These are phyloP conservation scores for Pseudogymnoascus sp. DNA, from an alignment of 2,329 filamentous ascomycete genomes.

Conservation along the genomic window DNA sequence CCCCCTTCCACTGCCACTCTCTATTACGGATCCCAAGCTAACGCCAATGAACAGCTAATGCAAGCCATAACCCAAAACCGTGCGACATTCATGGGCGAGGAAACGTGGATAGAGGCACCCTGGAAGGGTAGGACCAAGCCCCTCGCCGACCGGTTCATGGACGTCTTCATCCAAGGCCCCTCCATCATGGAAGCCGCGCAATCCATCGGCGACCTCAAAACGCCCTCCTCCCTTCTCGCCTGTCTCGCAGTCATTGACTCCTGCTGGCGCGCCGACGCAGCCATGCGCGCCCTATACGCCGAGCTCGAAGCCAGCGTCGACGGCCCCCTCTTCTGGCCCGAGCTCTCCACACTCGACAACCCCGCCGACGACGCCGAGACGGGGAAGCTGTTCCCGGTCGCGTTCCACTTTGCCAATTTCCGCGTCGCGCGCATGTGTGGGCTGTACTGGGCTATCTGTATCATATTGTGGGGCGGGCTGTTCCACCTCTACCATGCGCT, in stretches of 20 bases:
- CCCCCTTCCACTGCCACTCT: neutral
- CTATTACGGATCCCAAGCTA: neutral
- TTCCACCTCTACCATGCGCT: constrained; percentile 25
- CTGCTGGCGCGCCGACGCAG: constrained; percentile 25
- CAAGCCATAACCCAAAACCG: constrained; percentile 20
- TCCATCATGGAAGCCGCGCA: constrained; percentile 19
- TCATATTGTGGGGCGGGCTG: constrained; percentile 29
- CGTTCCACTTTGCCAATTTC: constrained; percentile 25
- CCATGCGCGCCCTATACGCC: constrained; percentile 22
- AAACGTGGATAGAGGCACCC: constrained; percentile 26
- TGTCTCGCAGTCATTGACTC: constrained; percentile 18
- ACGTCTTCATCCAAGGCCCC: constrained; percentile 24
- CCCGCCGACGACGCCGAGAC: constrained; percentile 10
- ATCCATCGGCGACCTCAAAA: constrained; percentile 14
- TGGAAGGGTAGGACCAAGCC: constrained; percentile 24
- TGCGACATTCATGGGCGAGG: constrained; percentile 23
- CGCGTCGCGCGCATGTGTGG: constrained; percentile 24
- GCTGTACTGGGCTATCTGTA: constrained; percentile 27
- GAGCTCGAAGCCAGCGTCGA: constrained; percentile 17
- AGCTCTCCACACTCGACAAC: constrained; percentile 15
- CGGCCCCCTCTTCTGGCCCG: constrained; percentile 26
- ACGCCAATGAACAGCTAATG: constrained; percentile 23
- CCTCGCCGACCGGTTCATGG: constrained; percentile 23
- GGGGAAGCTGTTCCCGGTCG: constrained; percentile 24
- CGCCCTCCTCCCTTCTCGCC: constrained; percentile 12